Percentiles rank a stretch among this genome's conserved stretches.
phyloP scores from a whole-genome alignment of 768 basidiomycete species.

The Lyophyllum semitale region DNA sequence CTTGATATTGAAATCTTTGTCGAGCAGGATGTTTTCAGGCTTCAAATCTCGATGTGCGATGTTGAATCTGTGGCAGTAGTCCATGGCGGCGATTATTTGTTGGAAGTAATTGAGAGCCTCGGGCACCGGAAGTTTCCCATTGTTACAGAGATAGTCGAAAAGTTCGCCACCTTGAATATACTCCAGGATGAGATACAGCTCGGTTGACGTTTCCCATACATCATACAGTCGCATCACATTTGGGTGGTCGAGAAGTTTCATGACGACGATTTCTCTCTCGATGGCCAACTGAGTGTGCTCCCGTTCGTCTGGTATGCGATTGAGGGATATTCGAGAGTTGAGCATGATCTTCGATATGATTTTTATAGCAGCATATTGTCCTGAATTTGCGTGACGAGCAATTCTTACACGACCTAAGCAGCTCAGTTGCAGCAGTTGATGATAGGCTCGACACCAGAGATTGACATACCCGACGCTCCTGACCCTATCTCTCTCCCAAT shows the following conservation, averaged over 20 bases:
- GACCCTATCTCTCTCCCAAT: conserved; percentile 83
- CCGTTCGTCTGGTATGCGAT: conserved; percentile 68
- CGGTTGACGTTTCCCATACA: conserved; percentile 92
- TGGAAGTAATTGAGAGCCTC: conserved; percentile 90
- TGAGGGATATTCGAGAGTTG: conserved; percentile 66
- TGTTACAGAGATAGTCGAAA: conserved; percentile 86
- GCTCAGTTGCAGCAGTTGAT: background rate
- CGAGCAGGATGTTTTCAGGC: conserved; percentile 90
- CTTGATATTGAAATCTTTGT: conserved; percentile 84
- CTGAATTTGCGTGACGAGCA: conserved; percentile 84
- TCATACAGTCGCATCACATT: conserved; percentile 94
- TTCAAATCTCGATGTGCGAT: conserved; percentile 95
- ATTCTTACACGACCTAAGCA: conserved; percentile 83
- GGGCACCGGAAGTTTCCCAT: conserved; percentile 65
- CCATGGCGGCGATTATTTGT: conserved; percentile 88
- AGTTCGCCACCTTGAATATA: conserved; percentile 95
- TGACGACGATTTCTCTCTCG: conserved; percentile 93
- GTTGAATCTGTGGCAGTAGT: conserved; percentile 94
- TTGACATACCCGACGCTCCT: conserved; percentile 68
- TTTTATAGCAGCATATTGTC: conserved; percentile 91
- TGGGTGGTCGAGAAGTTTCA: conserved; percentile 96
- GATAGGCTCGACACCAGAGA: background rate
- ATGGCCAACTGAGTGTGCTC: conserved; percentile 80
- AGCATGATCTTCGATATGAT: conserved; percentile 82
- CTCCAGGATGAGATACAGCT: conserved; percentile 91